A percentile compares a stretch with the other conserved stretches of the same genome.
Conservation (phyloP, 208 protist species). For the Ichthyophonus hoferi region DNA sequence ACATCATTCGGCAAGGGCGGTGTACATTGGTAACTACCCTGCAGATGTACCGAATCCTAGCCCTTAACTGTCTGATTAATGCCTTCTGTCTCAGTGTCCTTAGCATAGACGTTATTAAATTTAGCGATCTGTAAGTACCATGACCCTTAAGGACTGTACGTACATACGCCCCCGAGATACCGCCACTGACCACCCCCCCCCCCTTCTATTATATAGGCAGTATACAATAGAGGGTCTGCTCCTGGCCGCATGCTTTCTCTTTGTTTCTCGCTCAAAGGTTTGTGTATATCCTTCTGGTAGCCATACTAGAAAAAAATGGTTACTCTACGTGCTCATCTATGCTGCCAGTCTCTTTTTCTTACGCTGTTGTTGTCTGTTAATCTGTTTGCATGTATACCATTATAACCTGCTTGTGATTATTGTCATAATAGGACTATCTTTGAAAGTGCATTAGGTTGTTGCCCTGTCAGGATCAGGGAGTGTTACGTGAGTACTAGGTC, state of each 20-base stretch:
- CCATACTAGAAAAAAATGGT: background rate
- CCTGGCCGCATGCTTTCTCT: slow-evolving; percentile 91
- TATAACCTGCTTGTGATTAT: background rate
- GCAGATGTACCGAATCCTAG: slow-evolving; percentile 90
- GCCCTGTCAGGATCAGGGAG: too few relatives aligned
- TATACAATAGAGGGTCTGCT: slow-evolving; percentile 87
- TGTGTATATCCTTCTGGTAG: background rate
- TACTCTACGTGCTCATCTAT: background rate
- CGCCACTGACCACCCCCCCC: background rate
- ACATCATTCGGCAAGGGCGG: slow-evolving; percentile 87
- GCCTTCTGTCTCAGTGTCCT: slow-evolving; percentile 92
- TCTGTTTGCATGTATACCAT: background rate
- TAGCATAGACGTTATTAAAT: slow-evolving; percentile 90
- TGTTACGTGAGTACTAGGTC: background rate
- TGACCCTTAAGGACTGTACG: background rate
- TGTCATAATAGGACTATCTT: background rate
- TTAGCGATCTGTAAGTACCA: slow-evolving; percentile 76
- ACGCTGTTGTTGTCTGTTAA: background rate
- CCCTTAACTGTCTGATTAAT: slow-evolving; percentile 91
- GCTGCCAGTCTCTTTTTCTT: background rate
- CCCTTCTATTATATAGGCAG: slow-evolving; percentile 63
- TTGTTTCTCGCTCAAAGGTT: slow-evolving; percentile 84
- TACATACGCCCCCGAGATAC: background rate
- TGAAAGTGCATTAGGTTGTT: background rate
- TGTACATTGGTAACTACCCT: slow-evolving; percentile 69